Percentiles rank a stretch among this genome's conserved stretches.
phyloP scores from a whole-genome alignment of 306 rosid genomes.

The Pachyrhizus erosus region DNA sequence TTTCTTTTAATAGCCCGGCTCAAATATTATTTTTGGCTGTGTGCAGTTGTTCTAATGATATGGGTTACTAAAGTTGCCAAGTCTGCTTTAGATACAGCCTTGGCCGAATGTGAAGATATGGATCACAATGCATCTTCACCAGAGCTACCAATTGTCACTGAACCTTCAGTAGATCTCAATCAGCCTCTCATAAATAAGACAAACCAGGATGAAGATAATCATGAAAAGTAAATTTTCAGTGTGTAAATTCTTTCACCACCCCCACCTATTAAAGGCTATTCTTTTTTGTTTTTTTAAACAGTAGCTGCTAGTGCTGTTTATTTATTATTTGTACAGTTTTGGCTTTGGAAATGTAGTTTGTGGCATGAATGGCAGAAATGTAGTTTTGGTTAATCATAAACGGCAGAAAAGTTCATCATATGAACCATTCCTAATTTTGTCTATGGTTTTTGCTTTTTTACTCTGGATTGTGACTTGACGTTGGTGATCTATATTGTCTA shows the following conservation, averaged over 20 bases:
- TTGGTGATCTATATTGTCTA: not conserved
- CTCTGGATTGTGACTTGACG: not conserved
- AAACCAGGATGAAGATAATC: slow-evolving; percentile 51
- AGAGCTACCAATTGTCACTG: slow-evolving; percentile 53
- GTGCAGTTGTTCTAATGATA: slow-evolving; percentile 72
- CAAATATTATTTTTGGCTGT: slow-evolving; percentile 34
- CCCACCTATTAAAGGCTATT: slow-evolving; percentile 40
- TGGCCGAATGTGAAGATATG: slow-evolving; percentile 73
- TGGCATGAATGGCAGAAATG: slow-evolving; percentile 38
- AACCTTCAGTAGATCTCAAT: slow-evolving; percentile 59
- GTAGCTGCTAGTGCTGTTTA: slow-evolving; percentile 19
- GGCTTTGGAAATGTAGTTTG: slow-evolving; percentile 36
- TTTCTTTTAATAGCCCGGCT: slow-evolving; percentile 1
- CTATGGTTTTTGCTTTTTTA: not conserved
- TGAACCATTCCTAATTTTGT: slow-evolving; percentile 16
- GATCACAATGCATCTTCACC: slow-evolving; percentile 49
- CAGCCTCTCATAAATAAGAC: slow-evolving; percentile 78
- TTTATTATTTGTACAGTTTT: slow-evolving; percentile 54
- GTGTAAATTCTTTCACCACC: slow-evolving; percentile 64
- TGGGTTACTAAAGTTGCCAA: slow-evolving; percentile 85
- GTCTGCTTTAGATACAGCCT: slow-evolving; percentile 83
- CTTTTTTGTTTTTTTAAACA: slow-evolving; percentile 10
- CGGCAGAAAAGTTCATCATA: slow-evolving; percentile 25
- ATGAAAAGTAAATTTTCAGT: slow-evolving; percentile 47
- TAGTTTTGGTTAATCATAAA: slow-evolving; percentile 28